A percentile compares a stretch with the other conserved stretches of the same genome.
These are phyloP conservation scores for Physcia stellaris DNA, from an alignment of 495 filamentous ascomycete species.

Conservation along the genomic window DNA sequence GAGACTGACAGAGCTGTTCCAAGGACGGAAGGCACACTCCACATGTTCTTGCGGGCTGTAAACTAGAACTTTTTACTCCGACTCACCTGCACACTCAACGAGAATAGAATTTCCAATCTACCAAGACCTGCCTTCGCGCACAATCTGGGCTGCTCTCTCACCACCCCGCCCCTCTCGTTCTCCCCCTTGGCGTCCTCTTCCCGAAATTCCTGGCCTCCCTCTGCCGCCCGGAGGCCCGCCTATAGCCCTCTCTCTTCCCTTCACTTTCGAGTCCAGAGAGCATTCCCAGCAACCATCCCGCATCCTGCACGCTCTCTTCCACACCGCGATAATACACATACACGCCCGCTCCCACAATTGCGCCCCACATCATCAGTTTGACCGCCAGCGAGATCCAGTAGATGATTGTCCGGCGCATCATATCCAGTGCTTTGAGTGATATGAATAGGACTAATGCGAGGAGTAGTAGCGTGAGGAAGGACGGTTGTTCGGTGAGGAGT, in stretches of 20 bases:
- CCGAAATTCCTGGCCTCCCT: constrained; percentile 14
- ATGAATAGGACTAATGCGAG: constrained; percentile 43
- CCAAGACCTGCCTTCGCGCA: too few species aligned
- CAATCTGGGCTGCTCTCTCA: too few species aligned
- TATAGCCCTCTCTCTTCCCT: constrained; percentile 28
- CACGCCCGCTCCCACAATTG: constrained; percentile 31
- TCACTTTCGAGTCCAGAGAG: constrained; percentile 42
- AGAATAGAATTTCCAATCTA: too few species aligned
- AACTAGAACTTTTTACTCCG: too few species aligned
- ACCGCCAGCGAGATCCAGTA: constrained; percentile 56
- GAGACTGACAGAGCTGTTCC: too few species aligned
- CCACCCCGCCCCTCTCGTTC: constrained; percentile 18
- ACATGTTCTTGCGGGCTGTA: too few species aligned
- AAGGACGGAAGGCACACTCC: too few species aligned
- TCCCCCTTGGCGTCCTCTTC: constrained; percentile 15
- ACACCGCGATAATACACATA: constrained; percentile 51
- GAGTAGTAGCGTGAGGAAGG: constrained; percentile 45
- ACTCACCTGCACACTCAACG: too few species aligned
- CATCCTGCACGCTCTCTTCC: constrained; percentile 44
- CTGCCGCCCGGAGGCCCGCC: constrained; percentile 12
- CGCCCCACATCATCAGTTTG: constrained; percentile 44
- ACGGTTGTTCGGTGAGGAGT: constrained; percentile 39
- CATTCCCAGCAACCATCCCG: constrained; percentile 40
- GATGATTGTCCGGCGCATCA: constrained; percentile 51
- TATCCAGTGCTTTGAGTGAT: constrained; percentile 51